A percentile compares a stretch with the other conserved stretches of the same genome.
phyloP scores from a whole-genome alignment of 177 flowering plant species.

The Vitis hybrid region DNA sequence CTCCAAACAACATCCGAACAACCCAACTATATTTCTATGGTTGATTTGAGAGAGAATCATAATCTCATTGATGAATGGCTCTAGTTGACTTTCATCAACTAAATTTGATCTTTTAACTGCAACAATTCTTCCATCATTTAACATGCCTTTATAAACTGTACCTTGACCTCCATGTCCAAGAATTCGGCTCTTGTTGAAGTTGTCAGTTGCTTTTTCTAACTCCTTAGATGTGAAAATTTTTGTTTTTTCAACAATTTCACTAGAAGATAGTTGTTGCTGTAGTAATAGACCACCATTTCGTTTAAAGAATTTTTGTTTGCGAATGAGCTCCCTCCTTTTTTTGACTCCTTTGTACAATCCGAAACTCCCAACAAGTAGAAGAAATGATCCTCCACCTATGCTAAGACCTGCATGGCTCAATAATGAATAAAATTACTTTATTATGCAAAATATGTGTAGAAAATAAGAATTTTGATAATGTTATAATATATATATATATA shows the following conservation, averaged over 20 bases:
- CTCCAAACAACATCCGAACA: conserved; percentile 5
- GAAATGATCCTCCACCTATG: too few relatives aligned
- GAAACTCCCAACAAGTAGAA: too few relatives aligned
- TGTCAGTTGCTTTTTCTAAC: conserved; percentile 15
- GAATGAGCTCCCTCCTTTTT: too few relatives aligned
- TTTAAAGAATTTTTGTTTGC: conserved; percentile 8
- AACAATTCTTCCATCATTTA: too few relatives aligned
- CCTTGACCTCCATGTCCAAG: conserved; percentile 1
- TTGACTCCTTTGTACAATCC: too few relatives aligned
- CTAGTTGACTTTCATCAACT: conserved; percentile 5
- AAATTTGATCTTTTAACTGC: too few relatives aligned
- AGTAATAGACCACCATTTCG: conserved; percentile 8
- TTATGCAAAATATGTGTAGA: too few relatives aligned
- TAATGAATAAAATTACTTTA: too few relatives aligned
- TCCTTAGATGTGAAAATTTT: conserved; percentile 11
- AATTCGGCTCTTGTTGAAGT: conserved; percentile 8
- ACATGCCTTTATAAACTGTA: too few relatives aligned
- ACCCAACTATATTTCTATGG: conserved; percentile 20
- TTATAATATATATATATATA: too few relatives aligned
- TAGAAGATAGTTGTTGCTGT: conserved; percentile 1
- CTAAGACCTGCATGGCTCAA: too few relatives aligned
- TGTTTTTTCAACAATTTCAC: conserved; percentile 11
- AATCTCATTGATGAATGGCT: conserved; percentile 20
- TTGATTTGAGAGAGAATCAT: conserved; percentile 15
- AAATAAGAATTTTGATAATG: too few relatives aligned